Base-by-base conservation (phyloP, 108 stramenopile species). In the Fragilaria radians region DNA sequence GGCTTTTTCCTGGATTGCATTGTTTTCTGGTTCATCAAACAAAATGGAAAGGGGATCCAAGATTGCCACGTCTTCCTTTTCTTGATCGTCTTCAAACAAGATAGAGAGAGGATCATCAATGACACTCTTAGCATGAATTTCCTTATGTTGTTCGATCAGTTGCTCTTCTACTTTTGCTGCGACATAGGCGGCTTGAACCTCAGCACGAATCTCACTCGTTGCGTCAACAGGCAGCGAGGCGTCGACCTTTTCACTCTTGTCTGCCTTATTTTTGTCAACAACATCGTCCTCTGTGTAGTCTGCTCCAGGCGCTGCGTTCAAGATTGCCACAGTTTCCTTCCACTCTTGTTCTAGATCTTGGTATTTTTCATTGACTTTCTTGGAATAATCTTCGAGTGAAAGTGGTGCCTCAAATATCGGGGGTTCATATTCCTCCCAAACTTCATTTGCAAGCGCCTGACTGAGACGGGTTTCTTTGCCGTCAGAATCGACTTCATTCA, bases 271-370 rank as follows among this genome's bases (percentile, higher is more conserved):
- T 7, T 42, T 14, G 7, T 42, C 36, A 42, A 7, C 14, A 14
- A 42, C 36, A 42, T 42, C 36, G 14, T 7, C 36, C 22, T 51
- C 50, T 9, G 5, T 24, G 50, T 25, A 24, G 46, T 84, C 68
- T 29, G 82, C 81, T 17, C 72, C 73, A 5, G 85, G 80, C 3
- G 79, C 74, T 11, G 91, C 85, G 33, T 78, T 78, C 53, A 92
- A 47, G 55, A 92, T 92, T n/a, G 91, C 91, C 53, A 86, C 81
- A 9, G 91, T 92, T 57, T 92, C 91, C 52, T 75, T 61, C 42
- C 79, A 33, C 66, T 92, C 91, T 32, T 74, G 81, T 54, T 86
- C 75, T 0, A 70, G 78, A 53, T 59, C 68, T 48, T 75, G 57
- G 0, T 78, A 71, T 28, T 83, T 58, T 42, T 82, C 77, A 55